A percentile compares a stretch with the other conserved stretches of the same genome.
Evolutionary conservation across 768 basidiomycete species (phyloP).

Genomic region (Amanita fuliginea): DNA sequence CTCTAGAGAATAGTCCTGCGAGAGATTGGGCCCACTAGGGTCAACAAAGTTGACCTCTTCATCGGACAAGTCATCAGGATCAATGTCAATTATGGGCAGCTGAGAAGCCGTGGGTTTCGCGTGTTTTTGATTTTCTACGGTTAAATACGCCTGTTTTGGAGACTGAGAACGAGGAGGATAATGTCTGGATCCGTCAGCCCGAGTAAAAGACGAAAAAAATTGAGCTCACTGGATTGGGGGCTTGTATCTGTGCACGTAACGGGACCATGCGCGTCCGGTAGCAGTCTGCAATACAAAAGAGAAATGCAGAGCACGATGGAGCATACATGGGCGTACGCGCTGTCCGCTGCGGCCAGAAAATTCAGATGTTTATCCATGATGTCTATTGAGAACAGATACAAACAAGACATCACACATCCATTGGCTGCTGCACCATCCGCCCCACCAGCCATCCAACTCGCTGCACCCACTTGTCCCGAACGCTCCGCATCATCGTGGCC

Average conservation of each 20-base stretch:
- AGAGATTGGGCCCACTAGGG: constrained; percentile 12
- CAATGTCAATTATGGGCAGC: constrained; percentile 4
- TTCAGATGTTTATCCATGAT: not conserved
- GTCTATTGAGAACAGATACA: not conserved
- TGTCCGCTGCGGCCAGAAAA: not conserved
- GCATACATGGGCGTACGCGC: constrained; percentile 32
- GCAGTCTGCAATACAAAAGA: constrained; percentile 28
- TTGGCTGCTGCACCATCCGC: constrained; percentile 22
- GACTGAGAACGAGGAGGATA: not conserved
- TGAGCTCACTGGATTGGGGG: not conserved
- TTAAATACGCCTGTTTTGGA: not conserved
- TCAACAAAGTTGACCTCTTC: constrained; percentile 16
- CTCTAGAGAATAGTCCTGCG: not conserved
- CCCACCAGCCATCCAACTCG: constrained; percentile 78
- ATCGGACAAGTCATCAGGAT: constrained; percentile 14
- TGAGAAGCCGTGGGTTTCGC: not conserved
- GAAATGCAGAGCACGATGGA: constrained; percentile 30
- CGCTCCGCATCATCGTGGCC: constrained; percentile 23
- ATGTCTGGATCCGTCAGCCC: not conserved
- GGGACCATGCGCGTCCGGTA: constrained; percentile 38
- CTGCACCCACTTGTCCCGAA: constrained; percentile 54
- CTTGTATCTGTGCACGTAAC: constrained; percentile 7
- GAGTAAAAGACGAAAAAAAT: constrained; percentile 2
- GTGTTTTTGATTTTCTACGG: not conserved
- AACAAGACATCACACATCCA: constrained; percentile 20